phyloP scores from a whole-genome alignment of 257 asterid species.

The Striga asiatica region DNA sequence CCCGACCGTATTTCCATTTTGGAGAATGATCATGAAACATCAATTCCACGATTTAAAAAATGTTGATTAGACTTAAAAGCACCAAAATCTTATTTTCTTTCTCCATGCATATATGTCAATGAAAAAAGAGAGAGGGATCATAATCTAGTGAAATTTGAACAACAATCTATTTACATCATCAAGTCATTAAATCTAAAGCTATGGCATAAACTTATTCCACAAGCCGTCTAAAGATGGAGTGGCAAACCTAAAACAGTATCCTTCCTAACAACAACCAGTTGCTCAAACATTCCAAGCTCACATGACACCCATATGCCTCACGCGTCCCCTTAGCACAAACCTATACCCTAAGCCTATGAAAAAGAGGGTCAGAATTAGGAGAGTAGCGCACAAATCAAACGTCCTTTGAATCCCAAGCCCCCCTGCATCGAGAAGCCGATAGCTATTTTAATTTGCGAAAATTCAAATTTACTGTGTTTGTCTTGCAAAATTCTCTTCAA shows the following conservation, averaged over 20 bases:
- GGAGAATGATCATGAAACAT: too few relatives aligned
- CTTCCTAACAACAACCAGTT: neutral
- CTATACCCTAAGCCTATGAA: slow-evolving; percentile 26
- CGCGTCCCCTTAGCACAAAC: slow-evolving; percentile 27
- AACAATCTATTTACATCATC: too few relatives aligned
- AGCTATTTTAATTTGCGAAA: neutral
- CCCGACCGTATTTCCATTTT: too few relatives aligned
- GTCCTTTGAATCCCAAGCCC: slow-evolving; percentile 38
- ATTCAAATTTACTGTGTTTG: neutral
- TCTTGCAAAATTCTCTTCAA: neutral
- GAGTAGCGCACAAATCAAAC: slow-evolving; percentile 32
- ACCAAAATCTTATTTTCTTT: too few relatives aligned
- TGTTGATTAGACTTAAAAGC: too few relatives aligned
- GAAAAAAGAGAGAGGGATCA: too few relatives aligned
- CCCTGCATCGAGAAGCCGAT: slow-evolving; percentile 19
- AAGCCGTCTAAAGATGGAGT: too few relatives aligned
- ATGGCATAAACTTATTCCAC: too few relatives aligned
- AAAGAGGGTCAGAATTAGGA: slow-evolving; percentile 19
- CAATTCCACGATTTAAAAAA: too few relatives aligned
- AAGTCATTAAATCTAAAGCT: too few relatives aligned
- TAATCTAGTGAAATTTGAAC: too few relatives aligned
- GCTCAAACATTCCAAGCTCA: slow-evolving; percentile 11
- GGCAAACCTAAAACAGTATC: neutral
- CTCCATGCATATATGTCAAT: too few relatives aligned
- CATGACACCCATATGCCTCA: slow-evolving; percentile 22